Conservation (phyloP, 2,329 filamentous ascomycete genomes). For the Fusarium praegraminearum region DNA sequence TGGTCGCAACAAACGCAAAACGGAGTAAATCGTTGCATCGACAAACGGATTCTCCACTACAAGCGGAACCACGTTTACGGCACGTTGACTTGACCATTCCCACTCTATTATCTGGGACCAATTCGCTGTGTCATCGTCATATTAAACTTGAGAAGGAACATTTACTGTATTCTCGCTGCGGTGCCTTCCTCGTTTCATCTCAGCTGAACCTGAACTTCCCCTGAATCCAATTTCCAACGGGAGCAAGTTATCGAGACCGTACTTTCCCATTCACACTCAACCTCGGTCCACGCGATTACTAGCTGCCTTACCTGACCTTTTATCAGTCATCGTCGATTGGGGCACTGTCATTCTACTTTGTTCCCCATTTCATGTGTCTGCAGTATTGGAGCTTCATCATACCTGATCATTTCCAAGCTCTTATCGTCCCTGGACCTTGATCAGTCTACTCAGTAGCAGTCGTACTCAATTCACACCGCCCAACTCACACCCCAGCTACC, state of each 20-base stretch:
- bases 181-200: conserved; percentile 25
- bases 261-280: conserved; percentile 31
- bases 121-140: conserved; percentile 14
- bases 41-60: conserved; percentile 7
- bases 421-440: conserved; percentile 23
- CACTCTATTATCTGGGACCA: conserved; percentile 1
- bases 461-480: conserved; percentile 8
- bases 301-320: neutral
- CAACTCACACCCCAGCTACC: conserved; percentile 4
- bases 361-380: conserved; percentile 44
- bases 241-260: conserved; percentile 19
- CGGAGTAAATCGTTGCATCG: conserved; percentile 5
- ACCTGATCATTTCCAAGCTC: conserved; percentile 25
- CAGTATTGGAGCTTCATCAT: conserved; percentile 44
- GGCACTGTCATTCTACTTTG: conserved; percentile 2
- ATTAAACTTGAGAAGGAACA: conserved; percentile 22
- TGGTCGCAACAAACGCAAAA: conserved; percentile 8
- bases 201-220: conserved; percentile 25
- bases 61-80: conserved; percentile 4
- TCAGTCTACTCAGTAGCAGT: conserved; percentile 33
- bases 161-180: neutral
- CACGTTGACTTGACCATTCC: conserved; percentile 4
- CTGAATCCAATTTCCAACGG: conserved; percentile 5
- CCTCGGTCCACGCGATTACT: conserved; percentile 34
- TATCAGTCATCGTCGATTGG: conserved; percentile 26